Evolutionary conservation across 73 alveolate genomes (phyloP), one percentile per base, ranked within the genome.

Genomic region (Uronychia setigera): DNA sequence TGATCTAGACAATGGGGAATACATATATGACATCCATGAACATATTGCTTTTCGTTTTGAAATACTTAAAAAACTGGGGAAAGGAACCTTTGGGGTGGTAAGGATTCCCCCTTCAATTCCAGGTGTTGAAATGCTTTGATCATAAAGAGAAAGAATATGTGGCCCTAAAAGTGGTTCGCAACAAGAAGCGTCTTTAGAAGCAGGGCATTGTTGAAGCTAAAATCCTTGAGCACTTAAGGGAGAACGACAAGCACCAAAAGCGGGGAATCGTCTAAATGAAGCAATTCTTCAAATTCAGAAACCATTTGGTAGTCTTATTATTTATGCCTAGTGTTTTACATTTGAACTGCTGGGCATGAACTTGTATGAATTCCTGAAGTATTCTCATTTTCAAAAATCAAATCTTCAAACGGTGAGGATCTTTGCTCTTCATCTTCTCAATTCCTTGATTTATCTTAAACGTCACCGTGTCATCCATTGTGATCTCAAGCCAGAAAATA

Each of bases 1-100:
- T 87, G 98, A 97, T 81, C 99, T 96, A 79, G 97, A 92, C 80
- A 90, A 96, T 33, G 99, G 99, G 29, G 98, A 97, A 87, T 97
- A 97, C 91, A 90, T 84, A 87, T 91, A 90, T 26, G 95, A 90
- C n/a, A 75, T 90, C 79, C 90, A 91, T 84, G 95, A 88, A 80
- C 99, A 92, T 84, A 92, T 94, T 80, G 92, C 92, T 60, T 95
- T 91, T 85, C 88, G 99, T 90, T 96, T 86, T 91, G 99, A 96
- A 90, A 93, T 96, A 31, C 35, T 93, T 26, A 94, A 87, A 35
- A 60, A 83, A 76, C 81, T 95, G n/a, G 99, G 99, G 14, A 93
- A 95, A 67, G 99, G 99, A 1, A 81, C 96, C 13, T 95, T 92
- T 86, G 99, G 99, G 0, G 67, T 46, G 67, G 67, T 46, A 46